These are phyloP conservation scores for Rhizopus sp. DNA, from an alignment of 371 early-diverging fungal species.

Conservation along the genomic window DNA sequence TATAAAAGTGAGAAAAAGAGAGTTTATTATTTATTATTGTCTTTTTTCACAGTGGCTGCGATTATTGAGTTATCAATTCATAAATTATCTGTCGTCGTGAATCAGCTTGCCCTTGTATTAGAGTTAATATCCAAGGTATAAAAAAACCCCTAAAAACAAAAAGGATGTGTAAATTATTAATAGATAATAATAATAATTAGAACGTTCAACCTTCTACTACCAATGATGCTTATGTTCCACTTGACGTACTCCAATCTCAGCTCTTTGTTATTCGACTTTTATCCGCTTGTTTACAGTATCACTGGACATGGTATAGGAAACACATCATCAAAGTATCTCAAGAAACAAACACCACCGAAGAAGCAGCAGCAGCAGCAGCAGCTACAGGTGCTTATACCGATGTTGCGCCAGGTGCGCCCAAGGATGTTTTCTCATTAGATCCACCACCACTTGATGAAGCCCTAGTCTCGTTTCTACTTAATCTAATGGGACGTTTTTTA, in stretches of 20 bases:
- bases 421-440: slow-evolving; percentile 36
- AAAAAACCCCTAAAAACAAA: slow-evolving; percentile 21
- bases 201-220: slow-evolving; percentile 35
- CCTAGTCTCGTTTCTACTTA: slow-evolving; percentile 65
- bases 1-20: background rate
- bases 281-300: slow-evolving; percentile 72
- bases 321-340: slow-evolving; percentile 22
- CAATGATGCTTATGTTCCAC: slow-evolving; percentile 51
- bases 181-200: slow-evolving; percentile 4
- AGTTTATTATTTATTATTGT: slow-evolving; percentile 2
- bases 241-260: slow-evolving; percentile 72
- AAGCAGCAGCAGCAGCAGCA: slow-evolving; percentile 25
- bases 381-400: slow-evolving; percentile 18
- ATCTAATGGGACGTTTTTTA: slow-evolving; percentile 64
- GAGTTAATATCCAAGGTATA: slow-evolving; percentile 66
- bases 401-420: background rate
- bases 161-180: background rate
- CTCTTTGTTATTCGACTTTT: slow-evolving; percentile 69
- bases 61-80: slow-evolving; percentile 61
- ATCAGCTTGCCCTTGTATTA: slow-evolving; percentile 54
- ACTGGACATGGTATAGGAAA: slow-evolving; percentile 69
- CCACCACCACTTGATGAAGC: slow-evolving; percentile 79
- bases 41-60: slow-evolving; percentile 42
- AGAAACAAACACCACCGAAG: slow-evolving; percentile 16
- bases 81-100: slow-evolving; percentile 52